Evolutionary conservation across 805 yeast genomes (phyloP).

Genomic region (Yarrowia alimentaria): DNA sequence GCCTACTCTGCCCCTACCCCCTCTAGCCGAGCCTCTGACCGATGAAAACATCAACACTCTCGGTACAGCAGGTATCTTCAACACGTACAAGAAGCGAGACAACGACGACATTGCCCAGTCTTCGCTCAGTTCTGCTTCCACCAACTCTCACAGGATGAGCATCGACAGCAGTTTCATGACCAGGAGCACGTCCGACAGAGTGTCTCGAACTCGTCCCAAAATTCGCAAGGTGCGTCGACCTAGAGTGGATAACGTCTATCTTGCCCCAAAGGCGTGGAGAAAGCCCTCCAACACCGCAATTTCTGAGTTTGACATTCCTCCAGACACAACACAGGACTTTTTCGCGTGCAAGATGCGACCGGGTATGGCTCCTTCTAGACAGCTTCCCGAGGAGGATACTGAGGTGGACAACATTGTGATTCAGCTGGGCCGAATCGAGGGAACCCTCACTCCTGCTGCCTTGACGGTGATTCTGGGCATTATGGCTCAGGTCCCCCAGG

Average conservation of each 20-base stretch:
- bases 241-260: neutral
- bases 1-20: constrained; percentile 63
- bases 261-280: constrained; percentile 22
- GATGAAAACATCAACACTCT: constrained; percentile 21
- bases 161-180: constrained; percentile 18
- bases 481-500: constrained; percentile 40
- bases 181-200: neutral
- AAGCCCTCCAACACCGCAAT: constrained; percentile 13
- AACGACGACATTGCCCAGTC: constrained; percentile 21
- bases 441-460: constrained; percentile 49
- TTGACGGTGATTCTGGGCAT: constrained; percentile 45
- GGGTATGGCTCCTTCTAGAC: constrained; percentile 3
- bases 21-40: constrained; percentile 40
- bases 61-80: constrained; percentile 14
- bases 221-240: constrained; percentile 18
- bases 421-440: constrained; percentile 53
- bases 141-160: constrained; percentile 14
- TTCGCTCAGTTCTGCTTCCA: constrained; percentile 13
- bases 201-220: constrained; percentile 1
- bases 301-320: constrained; percentile 1
- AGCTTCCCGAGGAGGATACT: constrained; percentile 42
- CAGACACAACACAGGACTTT: constrained; percentile 21
- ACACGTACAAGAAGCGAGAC: constrained; percentile 10
- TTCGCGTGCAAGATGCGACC: constrained; percentile 22
- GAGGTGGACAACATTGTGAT: constrained; percentile 57